Conservation (phyloP, 202 grass and related monocot genomes). For the Schoenoplectus triqueter region DNA sequence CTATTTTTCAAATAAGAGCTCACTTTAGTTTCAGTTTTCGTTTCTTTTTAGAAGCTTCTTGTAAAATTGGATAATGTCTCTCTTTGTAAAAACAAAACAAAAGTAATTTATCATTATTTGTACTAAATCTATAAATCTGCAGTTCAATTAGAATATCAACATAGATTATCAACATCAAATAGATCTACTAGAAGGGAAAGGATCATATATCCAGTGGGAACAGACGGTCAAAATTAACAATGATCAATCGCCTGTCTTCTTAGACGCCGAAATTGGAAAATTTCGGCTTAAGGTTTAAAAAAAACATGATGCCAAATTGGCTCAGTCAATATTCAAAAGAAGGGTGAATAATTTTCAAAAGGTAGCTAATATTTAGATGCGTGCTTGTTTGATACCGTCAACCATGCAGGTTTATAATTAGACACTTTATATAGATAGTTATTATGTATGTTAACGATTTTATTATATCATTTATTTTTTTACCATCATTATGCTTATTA, state of each 20-base stretch:
- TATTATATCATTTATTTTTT: no score
- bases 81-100: not conserved
- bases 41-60: no score
- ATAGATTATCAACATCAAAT: not conserved
- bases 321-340: not conserved
- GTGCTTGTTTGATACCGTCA: no score
- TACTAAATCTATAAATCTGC: not conserved
- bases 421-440: no score
- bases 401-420: no score
- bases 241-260: not conserved
- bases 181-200: not conserved
- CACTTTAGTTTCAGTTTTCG: no score
- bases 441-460: no score
- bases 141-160: not conserved
- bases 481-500: no score
- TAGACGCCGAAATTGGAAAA: not conserved
- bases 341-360: not conserved
- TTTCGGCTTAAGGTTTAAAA: no score
- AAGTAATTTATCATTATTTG: not conserved
- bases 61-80: no score
- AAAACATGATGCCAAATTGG: not conserved
- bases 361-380: no score
- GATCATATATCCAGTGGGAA: not conserved
- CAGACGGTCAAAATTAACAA: not conserved
- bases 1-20: no score